Evolutionary conservation across 306 rosid genomes (phyloP), one percentile per base, ranked within the genome.

Genomic region (Sechiopsis laciniata): DNA sequence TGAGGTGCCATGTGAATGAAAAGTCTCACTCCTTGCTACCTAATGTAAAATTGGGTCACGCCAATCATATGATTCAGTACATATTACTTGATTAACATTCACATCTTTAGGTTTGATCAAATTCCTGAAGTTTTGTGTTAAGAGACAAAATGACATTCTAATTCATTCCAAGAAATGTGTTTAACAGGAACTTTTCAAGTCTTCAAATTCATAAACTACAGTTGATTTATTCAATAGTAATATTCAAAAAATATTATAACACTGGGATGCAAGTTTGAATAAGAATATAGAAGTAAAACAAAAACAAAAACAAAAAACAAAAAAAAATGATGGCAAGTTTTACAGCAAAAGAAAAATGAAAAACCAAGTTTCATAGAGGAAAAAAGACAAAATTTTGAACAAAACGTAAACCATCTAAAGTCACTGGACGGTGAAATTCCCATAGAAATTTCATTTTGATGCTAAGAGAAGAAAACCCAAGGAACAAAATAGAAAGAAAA

Each of bases 1-100:
- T 75, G 85, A 76, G 71, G 65, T 74, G 74, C 75, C 80, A 32
- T 75, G 79, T 51, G 95, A 85, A 54, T 82, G 74, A 51, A 75
- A 46, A 7, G 77, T 21, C 17, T 72, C 81, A 79, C 82, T 87
- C 80, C 85, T 89, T 75, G 85, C 80, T 78, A 77, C 79, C 98
- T 94, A 69, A 82, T 56, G 57, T 72, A 85, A 80, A 77, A 72
- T 29, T 72, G 77, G 50, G 65, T 66, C 42, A 66, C 40, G 19
- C 56, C 63, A 76, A 60, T 66, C 35, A 37, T 37, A 37, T 37
- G 45, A 5, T 37, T 37, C 8, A 37, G 45, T 37, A 6, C 45
- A 37, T 37, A 37, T 37, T 37, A 37, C 45, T 37, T 5, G 45
- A 37, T 37, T 5, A 5, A 37, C 45, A 37, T 5, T 37, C 45